phyloP scores from a whole-genome alignment of 2,329 filamentous ascomycete species.

The Penicillium fuscoglaucum region DNA sequence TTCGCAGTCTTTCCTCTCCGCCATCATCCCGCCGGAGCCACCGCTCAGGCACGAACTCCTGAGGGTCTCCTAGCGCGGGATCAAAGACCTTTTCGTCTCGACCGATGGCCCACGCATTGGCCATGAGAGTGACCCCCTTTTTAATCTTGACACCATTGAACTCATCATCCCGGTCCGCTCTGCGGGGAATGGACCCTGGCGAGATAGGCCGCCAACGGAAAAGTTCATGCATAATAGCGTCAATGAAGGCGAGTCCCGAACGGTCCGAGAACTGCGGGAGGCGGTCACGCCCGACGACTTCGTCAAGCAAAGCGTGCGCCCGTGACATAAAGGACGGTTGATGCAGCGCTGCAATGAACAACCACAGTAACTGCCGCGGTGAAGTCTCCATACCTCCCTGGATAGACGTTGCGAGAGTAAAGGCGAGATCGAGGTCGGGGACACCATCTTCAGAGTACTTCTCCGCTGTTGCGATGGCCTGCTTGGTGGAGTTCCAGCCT shows the following conservation, averaged over 20 bases:
- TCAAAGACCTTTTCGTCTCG: slow-evolving; percentile 43
- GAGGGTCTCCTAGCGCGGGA: slow-evolving; percentile 14
- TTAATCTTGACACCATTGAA: slow-evolving; percentile 52
- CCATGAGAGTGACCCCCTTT: slow-evolving; percentile 49
- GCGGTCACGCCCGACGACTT: slow-evolving; percentile 33
- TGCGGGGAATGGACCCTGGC: slow-evolving; percentile 51
- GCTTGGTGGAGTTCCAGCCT: slow-evolving; percentile 33
- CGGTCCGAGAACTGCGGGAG: slow-evolving; percentile 38
- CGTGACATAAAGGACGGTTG: slow-evolving; percentile 44
- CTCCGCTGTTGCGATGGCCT: slow-evolving; percentile 32
- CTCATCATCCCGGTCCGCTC: slow-evolving; percentile 48
- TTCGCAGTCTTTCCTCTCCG: slow-evolving; percentile 12
- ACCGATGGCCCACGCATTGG: slow-evolving; percentile 49
- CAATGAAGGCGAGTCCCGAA: slow-evolving; percentile 32
- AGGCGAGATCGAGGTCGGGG: slow-evolving; percentile 49
- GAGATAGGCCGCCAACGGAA: slow-evolving; percentile 46
- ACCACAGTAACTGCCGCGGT: slow-evolving; percentile 50
- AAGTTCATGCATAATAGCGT: slow-evolving; percentile 38
- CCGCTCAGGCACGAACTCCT: slow-evolving; percentile 24
- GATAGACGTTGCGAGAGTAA: slow-evolving; percentile 50
- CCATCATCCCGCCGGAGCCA: slow-evolving; percentile 14
- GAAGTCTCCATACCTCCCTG: slow-evolving; percentile 54
- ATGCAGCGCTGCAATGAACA: slow-evolving; percentile 51
- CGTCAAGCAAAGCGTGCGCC: slow-evolving; percentile 40
- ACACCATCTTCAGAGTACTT: slow-evolving; percentile 39